Evolutionary conservation across 140 eudicot genomes (phyloP), one percentile per base, ranked within the genome.

Genomic region (Oenanthe javanica): DNA sequence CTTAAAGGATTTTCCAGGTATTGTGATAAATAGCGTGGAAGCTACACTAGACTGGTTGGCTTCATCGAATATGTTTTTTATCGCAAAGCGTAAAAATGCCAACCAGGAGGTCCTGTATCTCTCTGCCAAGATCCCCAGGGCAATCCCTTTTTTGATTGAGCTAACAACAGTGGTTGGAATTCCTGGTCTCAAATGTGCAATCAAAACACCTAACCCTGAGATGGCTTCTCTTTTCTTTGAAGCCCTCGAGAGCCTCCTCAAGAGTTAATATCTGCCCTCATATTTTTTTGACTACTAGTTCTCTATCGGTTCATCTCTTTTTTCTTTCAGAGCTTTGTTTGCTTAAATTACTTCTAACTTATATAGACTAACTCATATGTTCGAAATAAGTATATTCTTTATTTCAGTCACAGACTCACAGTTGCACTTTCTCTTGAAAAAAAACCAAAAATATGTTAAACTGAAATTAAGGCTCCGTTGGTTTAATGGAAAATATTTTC

Each of bases 141-240:
- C 87, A 55, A 90, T 86, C 52, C 98, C 97, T 12, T 90, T 94
- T 88, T 83, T 94, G 86, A 89, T 94, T 54, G 97, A 94, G 73
- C 91, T 94, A 52, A 94, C 94, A 55, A 86, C 93, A 14, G 93
- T 84, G 57, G 61, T 89, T 5, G 96, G 94, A 51, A 70, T 84
- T 64, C 96, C 97, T 6, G 96, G 98, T 49, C 84, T 94, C 84
- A 94, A 89, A 84, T 94, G 98, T 83, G 97, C 96, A 6, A 84
- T 94, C 77, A 94, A 94, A 83, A 90, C 97, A 50, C 96, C 98
- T 18, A 88, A 86, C 84, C 96, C 92, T 0, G 98, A 94, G 82
- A 89, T 92, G 91, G 97, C 91, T 47, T 91, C 96, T 3, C 89
- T 94, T 71, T 92, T 92, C 88, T 94, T 94, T 25, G 97, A 94